Base-by-base conservation (phyloP, 805 yeast species). In the Ogataea haglerorum region DNA sequence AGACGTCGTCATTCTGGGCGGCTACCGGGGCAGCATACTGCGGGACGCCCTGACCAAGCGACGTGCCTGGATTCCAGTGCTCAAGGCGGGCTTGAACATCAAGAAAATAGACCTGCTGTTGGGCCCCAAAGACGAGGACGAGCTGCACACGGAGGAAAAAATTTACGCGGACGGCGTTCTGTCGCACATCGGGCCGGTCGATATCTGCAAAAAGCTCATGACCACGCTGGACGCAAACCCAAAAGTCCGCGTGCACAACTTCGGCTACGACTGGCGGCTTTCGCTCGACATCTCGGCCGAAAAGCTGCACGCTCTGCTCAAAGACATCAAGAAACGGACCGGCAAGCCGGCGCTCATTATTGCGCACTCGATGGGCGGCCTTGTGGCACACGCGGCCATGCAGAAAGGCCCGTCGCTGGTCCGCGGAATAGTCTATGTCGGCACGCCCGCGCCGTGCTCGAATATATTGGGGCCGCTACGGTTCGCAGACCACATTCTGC, bases 281-380 rank as follows among this genome's bases (percentile, higher is more conserved):
- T 78, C 90, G 6, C 70, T 78, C 2, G 85, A 78, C 30, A 58
- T 79, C 4, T 64, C 72, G 14, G 67, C 85, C 10, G 57, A 63
- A 6, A 70, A 78, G 46, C 64, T 90, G n/a, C 64, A 62, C 24
- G 61, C 69, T n/a, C 70, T 69, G 35, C 58, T 86, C 12, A 47
- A 52, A 14, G 54, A 67, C 5, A 63, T 87, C 19, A 69, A 74
- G 33, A 58, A 67, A 9, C 53, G 61, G 18, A 52, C 55, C 28
- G 75, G 74, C 13, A 73, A 74, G 45, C 88, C 85, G 10, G 73
- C 81, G 0, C 64, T 82, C 18, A 78, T 90, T 1, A 77, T 90
- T 38, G 93, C 93, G 0, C 97, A 90, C 60, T 88, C 96, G 0
- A 89, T 90, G 96, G 97, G 97, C 38, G 97, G 97, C 0, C 57